These are phyloP conservation scores for Rhizopogon roseolus DNA, from an alignment of 768 basidiomycete genomes.

Conservation along the genomic window DNA sequence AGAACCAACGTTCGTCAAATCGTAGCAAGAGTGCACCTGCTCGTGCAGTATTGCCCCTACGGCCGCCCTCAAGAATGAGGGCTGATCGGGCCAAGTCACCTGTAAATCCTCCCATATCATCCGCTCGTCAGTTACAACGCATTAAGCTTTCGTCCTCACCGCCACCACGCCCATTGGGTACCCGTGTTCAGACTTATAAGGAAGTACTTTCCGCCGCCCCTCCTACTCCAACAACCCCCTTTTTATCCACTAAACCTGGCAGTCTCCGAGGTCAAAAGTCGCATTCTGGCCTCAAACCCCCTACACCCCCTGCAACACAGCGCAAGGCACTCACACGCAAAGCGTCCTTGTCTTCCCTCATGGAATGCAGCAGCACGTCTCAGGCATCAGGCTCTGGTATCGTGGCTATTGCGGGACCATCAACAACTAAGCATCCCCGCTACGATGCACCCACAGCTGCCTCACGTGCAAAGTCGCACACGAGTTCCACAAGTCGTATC, in stretches of 20 bases:
- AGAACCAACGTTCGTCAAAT: constrained; percentile 37
- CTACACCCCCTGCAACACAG: constrained; percentile 59
- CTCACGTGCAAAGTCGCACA: constrained; percentile 70
- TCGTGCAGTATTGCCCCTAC: constrained; percentile 39
- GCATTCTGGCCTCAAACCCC: constrained; percentile 74
- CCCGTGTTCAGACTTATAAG: constrained; percentile 60
- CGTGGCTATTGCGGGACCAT: constrained; percentile 26
- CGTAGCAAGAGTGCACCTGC: constrained; percentile 62
- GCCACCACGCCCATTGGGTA: constrained; percentile 43
- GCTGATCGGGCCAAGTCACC: constrained; percentile 71
- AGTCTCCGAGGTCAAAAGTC: constrained; percentile 83
- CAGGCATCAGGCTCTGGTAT: constrained; percentile 54
- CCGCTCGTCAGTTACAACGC: constrained; percentile 62
- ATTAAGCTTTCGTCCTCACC: constrained; percentile 68
- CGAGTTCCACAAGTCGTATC: constrained; percentile 59
- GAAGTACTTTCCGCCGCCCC: constrained; percentile 46
- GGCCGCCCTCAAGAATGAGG: constrained; percentile 63
- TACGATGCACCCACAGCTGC: constrained; percentile 81
- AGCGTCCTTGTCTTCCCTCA: constrained; percentile 72
- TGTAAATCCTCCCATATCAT: constrained; percentile 63
- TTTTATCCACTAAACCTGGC: constrained; percentile 64
- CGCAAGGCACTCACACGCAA: constrained; percentile 63
- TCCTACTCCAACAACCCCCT: constrained; percentile 46
- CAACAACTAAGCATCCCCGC: constrained; percentile 38
- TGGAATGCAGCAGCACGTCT: constrained; percentile 52